A percentile compares a stretch with the other conserved stretches of the same genome.
Evolutionary conservation across 257 asterid genomes (phyloP).

Genomic region (Orobanche coerulescens): DNA sequence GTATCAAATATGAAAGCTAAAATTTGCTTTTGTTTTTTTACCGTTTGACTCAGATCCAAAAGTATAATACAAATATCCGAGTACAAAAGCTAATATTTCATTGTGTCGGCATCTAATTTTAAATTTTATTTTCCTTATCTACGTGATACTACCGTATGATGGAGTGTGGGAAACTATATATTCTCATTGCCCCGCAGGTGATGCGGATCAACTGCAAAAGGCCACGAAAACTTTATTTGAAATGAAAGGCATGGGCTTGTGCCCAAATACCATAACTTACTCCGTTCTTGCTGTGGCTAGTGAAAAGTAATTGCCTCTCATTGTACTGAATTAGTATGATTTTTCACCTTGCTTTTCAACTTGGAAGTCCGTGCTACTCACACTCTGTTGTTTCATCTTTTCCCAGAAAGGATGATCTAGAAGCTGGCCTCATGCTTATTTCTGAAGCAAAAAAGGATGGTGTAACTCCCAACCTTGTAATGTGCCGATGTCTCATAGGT

Average conservation of each 20-base stretch:
- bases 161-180: slow-evolving; percentile 1
- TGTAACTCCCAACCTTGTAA: slow-evolving; percentile 73
- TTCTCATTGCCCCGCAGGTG: slow-evolving; percentile 45
- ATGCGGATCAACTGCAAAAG: slow-evolving; percentile 63
- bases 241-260: slow-evolving; percentile 59
- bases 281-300: slow-evolving; percentile 77
- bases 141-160: background rate
- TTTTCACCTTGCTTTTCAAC: slow-evolving; percentile 13
- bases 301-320: slow-evolving; percentile 67
- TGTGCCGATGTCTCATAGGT: slow-evolving; percentile 90
- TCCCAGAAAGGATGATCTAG: slow-evolving; percentile 78
- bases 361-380: slow-evolving; percentile 11
- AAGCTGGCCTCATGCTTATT: slow-evolving; percentile 65
- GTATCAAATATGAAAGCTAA: slow-evolving; percentile 10
- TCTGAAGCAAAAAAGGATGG: slow-evolving; percentile 88
- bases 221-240: slow-evolving; percentile 66
- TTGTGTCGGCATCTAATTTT: background rate
- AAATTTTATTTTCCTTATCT: background rate
- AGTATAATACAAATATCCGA: background rate
- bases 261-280: slow-evolving; percentile 88
- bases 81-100: background rate
- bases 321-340: slow-evolving; percentile 16
- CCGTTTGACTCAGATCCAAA: slow-evolving; percentile 7
- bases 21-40: background rate
- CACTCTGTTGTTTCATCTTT: slow-evolving; percentile 28